Conservation (phyloP, 176 grass and related monocot genomes). For the Carex cristatella region DNA sequence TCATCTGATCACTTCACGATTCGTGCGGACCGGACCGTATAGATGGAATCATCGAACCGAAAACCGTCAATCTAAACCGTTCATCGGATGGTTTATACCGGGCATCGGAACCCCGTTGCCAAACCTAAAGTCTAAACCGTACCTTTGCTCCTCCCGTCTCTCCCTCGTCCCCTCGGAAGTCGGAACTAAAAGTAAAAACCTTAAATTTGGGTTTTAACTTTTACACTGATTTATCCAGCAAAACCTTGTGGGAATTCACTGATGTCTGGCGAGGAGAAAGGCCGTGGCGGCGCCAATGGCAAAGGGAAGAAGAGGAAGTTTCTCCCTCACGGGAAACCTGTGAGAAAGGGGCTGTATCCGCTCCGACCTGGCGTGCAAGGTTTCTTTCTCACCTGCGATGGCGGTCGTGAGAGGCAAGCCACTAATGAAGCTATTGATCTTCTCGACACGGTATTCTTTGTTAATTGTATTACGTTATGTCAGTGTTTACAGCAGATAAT, state of each 20-base stretch:
- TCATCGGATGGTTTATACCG: no score
- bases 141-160: no score
- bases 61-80: no score
- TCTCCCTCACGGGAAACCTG: conserved; percentile 70
- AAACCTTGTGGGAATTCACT: not conserved
- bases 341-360: conserved; percentile 69
- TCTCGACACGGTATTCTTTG: conserved; percentile 47
- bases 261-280: conserved; percentile 46
- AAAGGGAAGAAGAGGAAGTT: conserved; percentile 85
- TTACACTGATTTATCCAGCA: not conserved
- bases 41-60: no score
- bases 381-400: conserved; percentile 95
- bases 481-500: not conserved
- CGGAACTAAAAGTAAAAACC: not conserved
- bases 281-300: not conserved
- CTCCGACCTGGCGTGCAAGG: conserved; percentile 80
- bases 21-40: no score
- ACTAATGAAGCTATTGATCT: conserved; percentile 80
- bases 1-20: no score
- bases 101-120: no score
- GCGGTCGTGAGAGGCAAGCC: conserved; percentile 82
- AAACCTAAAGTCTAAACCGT: no score
- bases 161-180: not conserved
- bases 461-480: not conserved
- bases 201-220: not conserved